Base-by-base conservation (phyloP, 768 basidiomycete genomes). In the Tricholoma flavovirens region DNA sequence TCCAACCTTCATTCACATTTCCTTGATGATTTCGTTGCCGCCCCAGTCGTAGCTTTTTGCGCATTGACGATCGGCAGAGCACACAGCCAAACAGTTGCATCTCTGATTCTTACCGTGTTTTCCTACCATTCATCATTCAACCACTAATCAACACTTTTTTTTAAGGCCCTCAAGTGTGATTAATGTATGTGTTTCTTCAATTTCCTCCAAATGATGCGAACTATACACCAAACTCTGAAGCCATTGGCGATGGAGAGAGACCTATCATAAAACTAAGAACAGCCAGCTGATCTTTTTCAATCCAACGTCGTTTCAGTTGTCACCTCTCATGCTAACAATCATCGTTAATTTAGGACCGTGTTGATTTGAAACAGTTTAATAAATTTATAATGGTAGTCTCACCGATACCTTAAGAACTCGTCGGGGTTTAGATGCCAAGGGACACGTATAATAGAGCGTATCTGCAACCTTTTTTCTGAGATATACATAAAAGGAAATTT, bases 21-120 rank as follows among this genome's bases (percentile, higher is more conserved):
- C 46, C 29, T 46, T 77, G 84, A 86, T 83, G 84, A 83, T 73
- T 79, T 78, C 79, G 68, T 77, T 84, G 84, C 83, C 83, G 84
- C 84, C 84, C 84, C 84, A 86, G 84, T 84, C 84, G 74, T 84
- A 86, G 81, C 77, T 67, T 61, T n/a, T 3, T 53, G 59, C 62
- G 77, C 82, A 52, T 72, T 86, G 84, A 86, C 77, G 84, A 86
- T 68, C 64, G 81, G 83, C 74, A 74, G 74, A 80, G 83, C 83
- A 83, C 73, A 78, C 60, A 83, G 81, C 83, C 83, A 86, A 86
- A 81, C 66, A 67, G 67, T 79, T 82, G 83, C 81, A 84, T 71
- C 71, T 73, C 84, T 86, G 84, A 86, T 62, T 61, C 54, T 62
- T 55, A 56, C n/a, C n/a, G n/a, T 46, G 55, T 36, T 46, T 22